Evolutionary conservation across 768 basidiomycete species (phyloP).

Genomic region (Tricholomella constricta): DNA sequence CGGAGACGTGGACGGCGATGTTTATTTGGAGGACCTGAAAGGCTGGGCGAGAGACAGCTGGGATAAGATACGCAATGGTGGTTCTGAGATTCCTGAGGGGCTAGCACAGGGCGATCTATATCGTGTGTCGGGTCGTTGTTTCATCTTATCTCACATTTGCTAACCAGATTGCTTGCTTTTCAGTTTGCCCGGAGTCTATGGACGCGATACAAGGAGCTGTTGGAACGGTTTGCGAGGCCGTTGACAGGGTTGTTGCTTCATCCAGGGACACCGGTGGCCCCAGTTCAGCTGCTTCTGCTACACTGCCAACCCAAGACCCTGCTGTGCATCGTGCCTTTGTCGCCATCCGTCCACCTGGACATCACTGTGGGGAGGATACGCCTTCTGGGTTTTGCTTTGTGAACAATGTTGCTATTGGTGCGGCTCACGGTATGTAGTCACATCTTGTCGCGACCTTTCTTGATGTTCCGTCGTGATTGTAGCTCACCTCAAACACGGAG

Average conservation of each 20-base stretch:
- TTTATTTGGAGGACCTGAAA: conserved; percentile 66
- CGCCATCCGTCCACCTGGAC: not conserved
- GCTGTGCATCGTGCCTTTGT: conserved; percentile 26
- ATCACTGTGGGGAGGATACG: conserved; percentile 74
- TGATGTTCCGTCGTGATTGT: not conserved
- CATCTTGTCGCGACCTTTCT: not conserved
- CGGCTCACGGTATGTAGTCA: conserved; percentile 76
- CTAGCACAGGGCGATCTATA: conserved; percentile 83
- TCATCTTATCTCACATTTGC: conserved; percentile 5
- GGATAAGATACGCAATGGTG: conserved; percentile 60
- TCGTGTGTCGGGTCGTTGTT: conserved; percentile 45
- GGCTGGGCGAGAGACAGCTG: conserved; percentile 59
- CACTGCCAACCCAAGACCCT: conserved; percentile 8
- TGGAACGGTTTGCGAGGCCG: conserved; percentile 85
- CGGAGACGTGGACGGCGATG: conserved; percentile 66
- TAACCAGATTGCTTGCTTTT: not conserved
- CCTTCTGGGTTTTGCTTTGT: conserved; percentile 96
- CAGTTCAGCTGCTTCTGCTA: not conserved
- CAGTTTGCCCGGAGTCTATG: conserved; percentile 79
- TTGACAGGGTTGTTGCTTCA: conserved; percentile 61
- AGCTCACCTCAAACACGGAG: conserved; percentile 82
- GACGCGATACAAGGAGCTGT: conserved; percentile 80
- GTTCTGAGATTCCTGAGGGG: conserved; percentile 75
- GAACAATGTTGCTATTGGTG: conserved; percentile 89
- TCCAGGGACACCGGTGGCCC: conserved; percentile 1